These are phyloP conservation scores for Gossypium herbaceum DNA, from an alignment of 345 rosid species.

Conservation along the genomic window DNA sequence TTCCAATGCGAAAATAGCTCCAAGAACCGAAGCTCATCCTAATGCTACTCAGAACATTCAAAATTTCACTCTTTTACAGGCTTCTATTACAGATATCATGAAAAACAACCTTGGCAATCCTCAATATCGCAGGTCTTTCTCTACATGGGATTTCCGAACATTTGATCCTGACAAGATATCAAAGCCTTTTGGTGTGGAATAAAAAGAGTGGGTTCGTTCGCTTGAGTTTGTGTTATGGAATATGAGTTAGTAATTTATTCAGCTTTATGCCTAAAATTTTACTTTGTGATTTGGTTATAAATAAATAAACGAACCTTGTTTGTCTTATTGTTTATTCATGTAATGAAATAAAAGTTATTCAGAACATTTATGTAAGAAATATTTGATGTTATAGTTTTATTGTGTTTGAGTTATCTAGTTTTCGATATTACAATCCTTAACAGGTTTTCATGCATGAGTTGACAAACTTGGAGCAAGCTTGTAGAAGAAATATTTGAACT, in stretches of 20 bases:
- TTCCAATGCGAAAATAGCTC: slow-evolving; percentile 7
- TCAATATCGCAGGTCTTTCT: slow-evolving; percentile 42
- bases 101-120: slow-evolving; percentile 40
- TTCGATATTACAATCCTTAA: no score
- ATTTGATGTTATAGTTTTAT: not conserved
- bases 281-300: not conserved
- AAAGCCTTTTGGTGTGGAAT: slow-evolving; percentile 1
- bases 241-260: not conserved
- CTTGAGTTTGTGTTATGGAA: not conserved
- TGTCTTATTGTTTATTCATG: not conserved
- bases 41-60: slow-evolving; percentile 48
- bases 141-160: slow-evolving; percentile 45
- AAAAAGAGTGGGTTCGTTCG: not conserved
- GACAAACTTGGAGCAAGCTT: no score
- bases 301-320: not conserved
- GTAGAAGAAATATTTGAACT: no score
- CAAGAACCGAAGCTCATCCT: slow-evolving; percentile 46
- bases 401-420: not conserved
- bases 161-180: slow-evolving; percentile 38
- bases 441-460: no score
- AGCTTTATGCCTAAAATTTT: not conserved
- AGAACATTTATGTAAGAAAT: not conserved
- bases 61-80: slow-evolving; percentile 38
- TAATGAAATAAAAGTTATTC: not conserved
- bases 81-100: slow-evolving; percentile 48